Base-by-base conservation (phyloP, 441 rosid species). In the Cnidoscolus chayamansa region DNA sequence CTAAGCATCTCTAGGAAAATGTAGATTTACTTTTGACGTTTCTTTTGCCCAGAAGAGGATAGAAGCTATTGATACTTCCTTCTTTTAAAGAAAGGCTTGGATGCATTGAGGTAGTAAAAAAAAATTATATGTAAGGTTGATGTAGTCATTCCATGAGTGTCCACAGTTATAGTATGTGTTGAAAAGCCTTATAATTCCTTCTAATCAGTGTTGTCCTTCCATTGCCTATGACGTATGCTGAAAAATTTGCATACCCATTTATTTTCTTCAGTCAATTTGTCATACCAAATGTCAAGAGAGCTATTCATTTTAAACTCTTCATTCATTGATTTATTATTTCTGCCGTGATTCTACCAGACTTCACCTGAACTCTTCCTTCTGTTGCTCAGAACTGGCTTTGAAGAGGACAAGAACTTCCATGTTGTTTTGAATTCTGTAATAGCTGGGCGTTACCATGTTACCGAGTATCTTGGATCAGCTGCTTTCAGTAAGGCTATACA, bases 401-500 rank as follows among this genome's bases (percentile, higher is more conserved):
- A 95, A 81, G 98, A 95, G 85, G 99, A 94, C 81, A 95, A 95
- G 87, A 95, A 90, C 84, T 95, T 95, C 80, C 94, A 95, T 74
- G 98, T 92, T 73, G 96, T 89, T 77, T 68, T 92, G 40, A 95
- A 95, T 85, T 95, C 98, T 75, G 95, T 95, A 63, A 79, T 95
- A 54, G 98, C 98, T 67, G 97, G 99, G 72, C 91, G 97, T 43
- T 95, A 92, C 79, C 99, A 95, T 81, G 97, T 95, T 68, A 92
- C 99, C 0, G 99, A 95, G 85, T 90, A 92, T 82, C 93, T 94
- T 80, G 99, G 99, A 35, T 94, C 99, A 25, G 99, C 98, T 69
- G 99, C 98, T 57, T 95, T 95, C 76, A 95, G 99, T 80, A 95
- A 95, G 82, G 98, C 99, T 72, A 87, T 95, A 80, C 99, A 95